Base-by-base conservation (phyloP, 2,329 filamentous ascomycete species). In the Fusarium albidum region DNA sequence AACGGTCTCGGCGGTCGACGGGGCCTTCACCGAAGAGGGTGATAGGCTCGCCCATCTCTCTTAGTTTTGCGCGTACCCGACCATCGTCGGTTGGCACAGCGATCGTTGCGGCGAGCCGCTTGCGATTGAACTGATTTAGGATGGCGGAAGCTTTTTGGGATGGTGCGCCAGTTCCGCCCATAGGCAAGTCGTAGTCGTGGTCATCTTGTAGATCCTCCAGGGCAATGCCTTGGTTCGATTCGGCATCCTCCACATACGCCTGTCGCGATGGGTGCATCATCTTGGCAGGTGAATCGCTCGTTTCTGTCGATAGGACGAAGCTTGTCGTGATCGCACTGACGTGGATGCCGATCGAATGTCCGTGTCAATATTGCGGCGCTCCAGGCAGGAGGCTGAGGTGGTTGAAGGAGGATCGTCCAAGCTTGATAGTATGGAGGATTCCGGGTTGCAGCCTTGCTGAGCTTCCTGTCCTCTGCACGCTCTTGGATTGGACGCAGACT, bases 41-140 rank as follows among this genome's bases (percentile, higher is more conserved):
- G 49, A 98, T 87, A 10, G 95, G 95, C 70, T 99, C 90, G n/a
- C 91, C 92, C 59, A 96, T 82, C 67, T 95, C 89, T 61, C 95
- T 87, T 53, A 98, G 82, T 62, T 85, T 87, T 31, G 86, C 81
- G 55, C 92, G 90, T 40, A 99, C 93, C 66, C 90, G 86, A 57
- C 84, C 87, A 78, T 99, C 95, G 71, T 97, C 93, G 48, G 96
- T 99, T 1, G 94, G 95, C 4, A 99, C 95, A 11, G 90, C 89
- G 65, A 98, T 91, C 10, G 90, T 89, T 14, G 92, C 92, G 10
- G 92, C 93, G 68, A 92, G 85, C 68, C 92, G 87, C 75, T 96
- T 97, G 57, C 94, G 90, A 68, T 92, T 90, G 73, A 99, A 95
- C 71, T 98, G 93, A 28, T 85, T 88, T 15, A 96, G 79, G 48